Conservation (phyloP, 208 protist genomes). For the Trypanosoma rangeli region DNA sequence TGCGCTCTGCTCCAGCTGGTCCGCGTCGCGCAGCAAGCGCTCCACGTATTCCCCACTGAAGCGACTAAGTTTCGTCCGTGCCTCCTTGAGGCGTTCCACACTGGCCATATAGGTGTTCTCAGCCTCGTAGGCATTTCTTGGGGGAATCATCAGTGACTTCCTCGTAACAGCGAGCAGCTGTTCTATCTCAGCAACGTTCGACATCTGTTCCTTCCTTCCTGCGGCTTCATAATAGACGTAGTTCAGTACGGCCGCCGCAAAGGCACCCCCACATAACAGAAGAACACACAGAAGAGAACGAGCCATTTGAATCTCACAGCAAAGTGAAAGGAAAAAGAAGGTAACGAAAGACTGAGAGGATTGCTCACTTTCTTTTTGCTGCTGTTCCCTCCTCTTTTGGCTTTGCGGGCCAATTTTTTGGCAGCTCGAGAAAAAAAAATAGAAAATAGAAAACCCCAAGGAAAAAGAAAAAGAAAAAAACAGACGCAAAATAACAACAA, state of each 20-base stretch:
- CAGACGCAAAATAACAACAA: no score
- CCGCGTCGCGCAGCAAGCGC: constrained; percentile 30
- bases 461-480: constrained; percentile 5
- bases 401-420: not conserved
- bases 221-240: not conserved
- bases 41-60: constrained; percentile 67
- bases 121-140: constrained; percentile 70
- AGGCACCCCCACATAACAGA: constrained; percentile 7
- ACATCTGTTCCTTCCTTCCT: constrained; percentile 7
- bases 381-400: not conserved
- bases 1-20: constrained; percentile 33
- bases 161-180: constrained; percentile 35
- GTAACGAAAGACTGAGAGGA: not conserved
- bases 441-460: no score
- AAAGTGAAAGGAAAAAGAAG: not conserved
- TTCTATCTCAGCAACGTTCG: constrained; percentile 40
- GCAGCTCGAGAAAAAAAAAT: not conserved
- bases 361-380: not conserved
- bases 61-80: constrained; percentile 22
- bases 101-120: constrained; percentile 41
- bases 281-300: constrained; percentile 2
- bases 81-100: constrained; percentile 44
- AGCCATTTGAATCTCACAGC: not conserved
- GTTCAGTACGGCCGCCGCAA: not conserved
- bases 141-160: constrained; percentile 41